Evolutionary conservation across 2,329 filamentous ascomycete genomes (phyloP).

Genomic region (Ophiostoma quercus): DNA sequence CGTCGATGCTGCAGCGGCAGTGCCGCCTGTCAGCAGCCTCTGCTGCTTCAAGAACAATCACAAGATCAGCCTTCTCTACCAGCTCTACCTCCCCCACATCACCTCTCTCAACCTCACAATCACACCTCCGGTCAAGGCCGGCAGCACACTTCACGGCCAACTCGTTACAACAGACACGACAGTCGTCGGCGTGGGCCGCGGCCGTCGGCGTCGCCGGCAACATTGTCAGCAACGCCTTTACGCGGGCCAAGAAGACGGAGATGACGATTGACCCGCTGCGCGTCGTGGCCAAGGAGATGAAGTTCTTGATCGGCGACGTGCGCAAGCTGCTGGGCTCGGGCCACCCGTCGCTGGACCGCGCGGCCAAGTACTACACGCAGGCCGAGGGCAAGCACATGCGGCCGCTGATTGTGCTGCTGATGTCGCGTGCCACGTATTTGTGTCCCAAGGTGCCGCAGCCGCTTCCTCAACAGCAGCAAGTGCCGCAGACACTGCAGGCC

Average conservation of each 20-base stretch:
- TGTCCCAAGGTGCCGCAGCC: conserved; percentile 52
- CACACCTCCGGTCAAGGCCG: conserved; percentile 8
- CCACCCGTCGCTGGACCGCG: conserved; percentile 88
- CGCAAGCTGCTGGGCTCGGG: conserved; percentile 87
- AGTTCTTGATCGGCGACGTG: conserved; percentile 90
- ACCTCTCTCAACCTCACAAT: neutral
- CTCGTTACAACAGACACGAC: conserved; percentile 15
- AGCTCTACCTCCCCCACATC: neutral
- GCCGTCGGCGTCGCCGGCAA: conserved; percentile 66
- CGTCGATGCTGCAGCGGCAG: conserved; percentile 15
- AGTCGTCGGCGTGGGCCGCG: conserved; percentile 66
- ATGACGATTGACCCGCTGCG: conserved; percentile 82
- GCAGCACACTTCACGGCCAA: neutral
- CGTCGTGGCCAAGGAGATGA: conserved; percentile 93
- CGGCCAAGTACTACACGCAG: conserved; percentile 96
- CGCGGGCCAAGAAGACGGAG: conserved; percentile 55
- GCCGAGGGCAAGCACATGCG: conserved; percentile 95
- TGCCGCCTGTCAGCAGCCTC: neutral
- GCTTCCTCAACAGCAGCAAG: conserved; percentile 25
- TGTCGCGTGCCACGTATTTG: conserved; percentile 88
- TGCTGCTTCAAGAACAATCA: neutral
- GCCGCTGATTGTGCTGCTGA: conserved; percentile 88
- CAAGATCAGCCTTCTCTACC: neutral
- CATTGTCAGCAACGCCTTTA: conserved; percentile 63
- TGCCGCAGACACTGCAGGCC: conserved; percentile 39